Base-by-base conservation (phyloP, 148 eudicot genomes). In the Amaranthus cruentus region DNA sequence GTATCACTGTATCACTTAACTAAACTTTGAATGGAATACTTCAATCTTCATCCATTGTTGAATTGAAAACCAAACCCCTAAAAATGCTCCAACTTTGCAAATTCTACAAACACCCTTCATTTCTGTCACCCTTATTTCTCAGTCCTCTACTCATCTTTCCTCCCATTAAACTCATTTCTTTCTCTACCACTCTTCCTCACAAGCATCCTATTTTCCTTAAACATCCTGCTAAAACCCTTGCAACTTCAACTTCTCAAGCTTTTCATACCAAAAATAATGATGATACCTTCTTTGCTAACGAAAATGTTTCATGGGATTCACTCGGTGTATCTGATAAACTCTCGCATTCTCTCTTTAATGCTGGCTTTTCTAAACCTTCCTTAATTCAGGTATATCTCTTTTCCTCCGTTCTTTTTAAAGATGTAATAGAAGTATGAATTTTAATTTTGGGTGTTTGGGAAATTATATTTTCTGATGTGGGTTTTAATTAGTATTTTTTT, bases 211-310 rank as follows among this genome's bases (percentile, higher is more conserved):
- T 28, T 28, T 28, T 2, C 69, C 49, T 61, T 62, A 6, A 43
- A 57, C 55, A 59, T 18, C 75, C 81, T 21, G 73, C 65, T 51
- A 83, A 83, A 80, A 63, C 84, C 11, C 85, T 78, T 55, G 75
- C 84, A 11, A 70, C 79, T 21, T 58, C 91, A 56, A 71, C 80
- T 47, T 58, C 87, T 66, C 63, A 69, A 59, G 38, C 38, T 28
- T 28, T 28, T 28, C 72, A 51, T 66, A 73, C 21, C 67, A 67
- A 62, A 18, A 66, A 48, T 53, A 49, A 6, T 8, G 57, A 42
- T 11, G 87, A 85, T 47, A 87, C 95, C 0, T 93, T 93, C 83
- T 87, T 89, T 67, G 94, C 95, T 1, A 88, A 83, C 48, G 91
- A 94, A 55, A 74, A 59, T 65, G 88, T 91, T 69, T 85, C 97